Evolutionary conservation across 2,329 filamentous ascomycete genomes (phyloP), one percentile per base, ranked within the genome.

Genomic region (Spiromastix sp.): DNA sequence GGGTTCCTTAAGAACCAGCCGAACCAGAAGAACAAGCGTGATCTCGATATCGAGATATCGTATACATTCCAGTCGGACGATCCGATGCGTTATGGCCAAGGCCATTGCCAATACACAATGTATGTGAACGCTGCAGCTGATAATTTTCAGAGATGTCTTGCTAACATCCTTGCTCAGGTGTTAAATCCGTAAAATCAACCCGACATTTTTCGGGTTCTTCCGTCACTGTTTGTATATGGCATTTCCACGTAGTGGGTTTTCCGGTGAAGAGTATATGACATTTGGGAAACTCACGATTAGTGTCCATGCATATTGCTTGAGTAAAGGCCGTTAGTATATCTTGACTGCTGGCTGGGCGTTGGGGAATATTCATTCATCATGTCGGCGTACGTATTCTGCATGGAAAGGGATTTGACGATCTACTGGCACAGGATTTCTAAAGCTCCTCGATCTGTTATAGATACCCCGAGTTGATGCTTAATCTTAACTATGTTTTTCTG

Each of bases 11-110:
- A 77, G 44, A 93, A 89, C 67, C 81, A 79, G 63, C 91, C 91
- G 35, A 98, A 94, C 59, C 72, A 81, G 44, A 87, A 91, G 74
- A 96, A 98, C 71, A 79, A 81, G 60, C 81, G 91, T 47, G 91
- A 98, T 59, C 72, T 98, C 37, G 91, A 98, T 61, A 93, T 98
- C 56, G 77, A 74, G 52, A 75, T 98, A 54, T 70, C 77, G 30
- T 96, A 96, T 67, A 71, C 77, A 53, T 74, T 95, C 34, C 73
- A 85, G 52, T 84, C 86, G 3, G 64, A 77, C 17, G 87, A 96
- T 56, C 61, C 66, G 20, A 81, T 71, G 43, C 76, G 91, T 47
- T 64, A 68, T 40, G 75, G 77, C 4, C 61, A 77, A 53, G 89
- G 86, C 37, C 58, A 66, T 43, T 84, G 81, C 60, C 70, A 77